Percentiles rank a stretch among this genome's conserved stretches.
phyloP scores from a whole-genome alignment of 345 rosid genomes.

The Melaleuca quinquenervia region DNA sequence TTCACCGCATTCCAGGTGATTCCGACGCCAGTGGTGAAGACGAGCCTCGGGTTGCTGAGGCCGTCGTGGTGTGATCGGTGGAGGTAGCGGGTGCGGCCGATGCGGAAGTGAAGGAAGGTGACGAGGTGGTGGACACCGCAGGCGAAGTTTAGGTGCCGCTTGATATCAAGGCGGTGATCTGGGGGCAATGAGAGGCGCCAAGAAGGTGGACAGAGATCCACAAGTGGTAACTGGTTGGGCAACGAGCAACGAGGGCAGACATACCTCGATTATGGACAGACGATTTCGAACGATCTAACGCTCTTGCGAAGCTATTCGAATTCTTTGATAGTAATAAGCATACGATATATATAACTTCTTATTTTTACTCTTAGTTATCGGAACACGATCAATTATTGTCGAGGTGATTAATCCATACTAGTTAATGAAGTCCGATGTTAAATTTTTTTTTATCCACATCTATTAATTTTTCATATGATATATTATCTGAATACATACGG shows the following conservation, averaged over 20 bases:
- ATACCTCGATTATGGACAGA: neutral
- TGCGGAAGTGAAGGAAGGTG: neutral
- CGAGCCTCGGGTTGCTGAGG: neutral
- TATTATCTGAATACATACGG: neutral
- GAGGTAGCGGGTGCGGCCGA: neutral
- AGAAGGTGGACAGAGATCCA: neutral
- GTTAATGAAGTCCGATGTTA: accelerated
- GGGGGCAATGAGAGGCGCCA: neutral
- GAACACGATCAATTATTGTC: neutral
- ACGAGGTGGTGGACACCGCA: neutral
- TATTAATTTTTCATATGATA: no score
- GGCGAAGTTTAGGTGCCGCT: neutral
- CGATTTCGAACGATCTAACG: accelerated
- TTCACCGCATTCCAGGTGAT: neutral
- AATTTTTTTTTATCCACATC: no score
- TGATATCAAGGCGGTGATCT: neutral
- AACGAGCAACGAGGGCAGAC: neutral
- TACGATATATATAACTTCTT: neutral
- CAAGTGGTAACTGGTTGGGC: neutral
- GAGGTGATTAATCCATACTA: accelerated
- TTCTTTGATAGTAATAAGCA: accelerated
- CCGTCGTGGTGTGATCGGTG: neutral
- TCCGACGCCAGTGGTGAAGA: neutral
- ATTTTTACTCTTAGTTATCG: accelerated
- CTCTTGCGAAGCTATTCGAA: accelerated